Base-by-base conservation (phyloP, 2,329 filamentous ascomycete species). In the Scortechinia acanthostroma region DNA sequence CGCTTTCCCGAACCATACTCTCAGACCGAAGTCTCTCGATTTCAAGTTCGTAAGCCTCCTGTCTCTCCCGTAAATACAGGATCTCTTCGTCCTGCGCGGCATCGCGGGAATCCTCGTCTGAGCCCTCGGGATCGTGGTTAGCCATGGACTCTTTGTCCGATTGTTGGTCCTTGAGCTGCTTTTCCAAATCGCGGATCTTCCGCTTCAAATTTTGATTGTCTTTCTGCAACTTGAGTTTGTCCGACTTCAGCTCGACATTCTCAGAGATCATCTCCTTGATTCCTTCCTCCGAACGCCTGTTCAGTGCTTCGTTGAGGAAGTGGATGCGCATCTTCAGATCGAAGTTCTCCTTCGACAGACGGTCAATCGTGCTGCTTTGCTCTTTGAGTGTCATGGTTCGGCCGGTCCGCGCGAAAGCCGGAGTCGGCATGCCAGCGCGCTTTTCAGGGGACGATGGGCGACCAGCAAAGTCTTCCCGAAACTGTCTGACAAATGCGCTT, bases 231-330 rank as follows among this genome's bases (percentile, higher is more conserved):
- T 93, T 88, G 3, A 91, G 82, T 40, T 96, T 78, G 49, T 88
- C 88, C 0, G 91, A 95, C 63, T 94, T 93, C 43, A 97, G 76
- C 59, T 96, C 90, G 3, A 97, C 91, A 55, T 96, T 98, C 63
- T 96, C 91, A 40, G 89, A 90, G 55, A 97, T 95, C 84, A 96
- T 94, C 61, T 96, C 91, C 66, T 95, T 95, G 60, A 98, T 85
- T 51, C 91, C 90, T 65, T 97, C 91, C 60, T 97, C 91, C 1
- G 91, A 96, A 35, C 94, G 77, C 58, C 91, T 93, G 63, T 95
- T 90, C 17, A 98, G 70, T 2, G 91, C 86, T 61, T 97, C 88
- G 56, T 91, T 94, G 43, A 98, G 76, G 58, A 96, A 98, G 73
- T 96, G 94, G 51, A 97, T 93, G 61, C 95, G 94, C 64, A 97